Percentiles rank a stretch among this genome's conserved stretches.
phyloP scores from a whole-genome alignment of 2,329 filamentous ascomycete species.

The Lasiodiplodia sp. region DNA sequence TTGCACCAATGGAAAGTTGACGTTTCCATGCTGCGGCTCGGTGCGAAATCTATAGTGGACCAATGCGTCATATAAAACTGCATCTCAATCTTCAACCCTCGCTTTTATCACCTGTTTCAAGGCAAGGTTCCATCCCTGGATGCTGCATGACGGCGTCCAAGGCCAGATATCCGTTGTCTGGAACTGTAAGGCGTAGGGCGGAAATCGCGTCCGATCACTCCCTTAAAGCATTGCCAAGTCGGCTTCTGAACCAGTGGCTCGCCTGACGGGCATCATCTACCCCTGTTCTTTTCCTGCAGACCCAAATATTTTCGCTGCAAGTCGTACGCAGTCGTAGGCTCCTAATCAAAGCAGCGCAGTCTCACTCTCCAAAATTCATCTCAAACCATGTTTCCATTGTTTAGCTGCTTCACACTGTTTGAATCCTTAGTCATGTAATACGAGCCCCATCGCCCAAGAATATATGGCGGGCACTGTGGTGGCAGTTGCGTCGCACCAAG shows the following conservation, averaged over 20 bases:
- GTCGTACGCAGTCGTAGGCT: not conserved
- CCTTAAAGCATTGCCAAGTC: slow-evolving; percentile 11
- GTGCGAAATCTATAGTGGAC: no score
- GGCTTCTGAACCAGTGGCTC: slow-evolving; percentile 8
- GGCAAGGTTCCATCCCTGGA: not conserved
- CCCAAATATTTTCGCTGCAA: not conserved
- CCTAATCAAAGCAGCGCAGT: slow-evolving; percentile 12
- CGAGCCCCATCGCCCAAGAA: not conserved
- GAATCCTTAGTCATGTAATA: slow-evolving; percentile 21
- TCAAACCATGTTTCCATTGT: not conserved
- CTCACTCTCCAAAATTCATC: not conserved
- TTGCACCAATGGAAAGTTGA: no score
- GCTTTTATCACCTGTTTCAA: not conserved
- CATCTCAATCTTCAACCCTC: not conserved
- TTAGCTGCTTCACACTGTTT: not conserved
- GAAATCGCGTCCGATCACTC: not conserved
- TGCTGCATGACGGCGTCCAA: not conserved
- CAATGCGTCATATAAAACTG: no score
- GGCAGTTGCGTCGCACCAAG: not conserved
- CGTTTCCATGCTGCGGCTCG: no score
- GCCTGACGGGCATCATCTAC: slow-evolving; percentile 7
- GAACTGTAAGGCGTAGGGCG: not conserved
- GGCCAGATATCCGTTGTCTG: not conserved
- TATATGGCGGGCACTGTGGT: not conserved
- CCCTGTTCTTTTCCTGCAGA: not conserved